Base-by-base conservation (phyloP, 306 rosid species). In the Lagenaria siceraria region DNA sequence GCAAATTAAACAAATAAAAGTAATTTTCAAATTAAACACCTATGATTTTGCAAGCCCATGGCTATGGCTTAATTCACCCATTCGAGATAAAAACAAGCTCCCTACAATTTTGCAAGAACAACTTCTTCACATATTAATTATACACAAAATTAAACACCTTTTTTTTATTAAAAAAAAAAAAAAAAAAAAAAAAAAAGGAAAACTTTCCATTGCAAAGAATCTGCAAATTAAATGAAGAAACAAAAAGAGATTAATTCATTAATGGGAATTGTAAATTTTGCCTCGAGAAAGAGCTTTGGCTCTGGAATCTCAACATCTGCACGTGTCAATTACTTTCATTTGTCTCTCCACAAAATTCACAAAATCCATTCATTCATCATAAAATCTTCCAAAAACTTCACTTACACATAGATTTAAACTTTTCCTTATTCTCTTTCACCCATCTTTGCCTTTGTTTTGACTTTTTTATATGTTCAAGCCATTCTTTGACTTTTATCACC, bases 231-330 rank as follows among this genome's bases (percentile, higher is more conserved):
- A 11, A 29, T 62, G 69, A 29, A 62, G 69, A 31, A 27, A 62
- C 14, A 42, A 7, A 8, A 63, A 7, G 33, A 38, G 4, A 62
- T 31, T 40, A 17, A 35, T 65, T 65, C 5, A 46, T 65, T 9
- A 65, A 65, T 65, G 27, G 70, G 22, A 61, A 33, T 33, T 18
- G 71, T 63, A 66, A 66, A 24, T 25, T 24, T 46, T 24, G 68
- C 58, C 76, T 71, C 76, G 76, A 46, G 76, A 71, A 71, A 27
- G 76, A 71, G 59, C 58, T 48, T 46, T 46, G 52, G 52, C 6
- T 69, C 53, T 71, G 76, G 56, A 46, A 48, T 66, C 76, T 46
- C 55, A 71, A 46, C 40, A 46, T 15, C 15, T 43, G 56, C 76
- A 71, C 76, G 76, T 71, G 76, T 71, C 76, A 4, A 46, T 2